These are phyloP conservation scores for Hypoxylon sp. DNA, from an alignment of 2,329 filamentous ascomycete genomes.

Conservation along the genomic window DNA sequence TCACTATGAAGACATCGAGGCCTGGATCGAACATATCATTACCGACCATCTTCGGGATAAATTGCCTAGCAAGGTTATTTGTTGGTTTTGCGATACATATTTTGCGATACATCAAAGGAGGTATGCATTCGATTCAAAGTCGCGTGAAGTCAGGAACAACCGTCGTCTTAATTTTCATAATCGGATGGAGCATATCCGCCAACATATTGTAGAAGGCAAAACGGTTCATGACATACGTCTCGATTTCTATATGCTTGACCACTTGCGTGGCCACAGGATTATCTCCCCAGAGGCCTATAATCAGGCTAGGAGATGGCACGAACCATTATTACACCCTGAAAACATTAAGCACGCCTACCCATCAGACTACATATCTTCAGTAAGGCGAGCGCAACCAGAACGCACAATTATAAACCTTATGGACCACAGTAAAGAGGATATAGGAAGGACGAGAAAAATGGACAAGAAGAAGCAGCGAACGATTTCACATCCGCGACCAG, in stretches of 20 bases:
- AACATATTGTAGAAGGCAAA: constrained; percentile 57
- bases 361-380: constrained; percentile 19
- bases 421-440: too few species aligned
- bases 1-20: constrained; percentile 54
- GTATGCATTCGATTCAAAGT: constrained; percentile 51
- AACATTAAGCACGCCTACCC: constrained; percentile 20
- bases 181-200: constrained; percentile 66
- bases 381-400: constrained; percentile 14
- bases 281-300: constrained; percentile 31
- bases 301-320: constrained; percentile 7
- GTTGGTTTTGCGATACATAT: constrained; percentile 68
- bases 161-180: constrained; percentile 52
- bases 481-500: neutral
- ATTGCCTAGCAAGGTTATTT: constrained; percentile 58
- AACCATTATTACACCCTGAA: constrained; percentile 19
- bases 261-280: constrained; percentile 57
- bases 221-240: constrained; percentile 75
- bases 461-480: neutral
- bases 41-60: constrained; percentile 55
- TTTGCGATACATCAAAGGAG: too few species aligned
- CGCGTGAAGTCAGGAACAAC: constrained; percentile 22
- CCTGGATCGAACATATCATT: constrained; percentile 65
- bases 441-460: too few species aligned
- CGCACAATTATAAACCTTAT: neutral
- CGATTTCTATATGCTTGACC: constrained; percentile 90